phyloP scores from a whole-genome alignment of 257 asterid species.

The Petunia axillaris region DNA sequence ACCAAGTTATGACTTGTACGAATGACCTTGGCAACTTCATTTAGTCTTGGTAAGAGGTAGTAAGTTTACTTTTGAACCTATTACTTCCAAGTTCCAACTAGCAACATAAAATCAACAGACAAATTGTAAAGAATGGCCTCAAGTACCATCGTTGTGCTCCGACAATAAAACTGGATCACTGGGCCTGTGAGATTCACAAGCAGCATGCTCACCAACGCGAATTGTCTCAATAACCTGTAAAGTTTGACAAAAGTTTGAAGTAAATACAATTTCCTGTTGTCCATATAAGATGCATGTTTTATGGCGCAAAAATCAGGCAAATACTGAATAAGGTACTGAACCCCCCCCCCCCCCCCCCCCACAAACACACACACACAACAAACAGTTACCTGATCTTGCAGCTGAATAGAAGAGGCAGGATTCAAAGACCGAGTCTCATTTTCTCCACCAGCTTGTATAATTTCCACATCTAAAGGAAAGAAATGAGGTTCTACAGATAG shows the following conservation, averaged over 20 bases:
- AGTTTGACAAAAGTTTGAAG: conserved; percentile 29
- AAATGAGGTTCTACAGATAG: conserved; percentile 1
- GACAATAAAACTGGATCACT: conserved; percentile 37
- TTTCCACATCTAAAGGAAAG: conserved; percentile 48
- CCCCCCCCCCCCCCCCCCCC: neutral
- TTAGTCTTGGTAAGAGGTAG: conserved; percentile 17
- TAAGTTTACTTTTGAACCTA: neutral
- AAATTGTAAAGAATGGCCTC: conserved; percentile 21
- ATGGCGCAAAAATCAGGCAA: neutral
- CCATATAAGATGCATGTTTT: neutral
- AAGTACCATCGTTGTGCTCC: conserved; percentile 54
- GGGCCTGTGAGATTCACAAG: conserved; percentile 26
- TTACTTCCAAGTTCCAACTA: neutral
- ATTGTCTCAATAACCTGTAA: conserved; percentile 43
- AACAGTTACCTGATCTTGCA: conserved; percentile 51
- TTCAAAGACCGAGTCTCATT: conserved; percentile 38
- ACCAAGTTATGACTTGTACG: conserved; percentile 14
- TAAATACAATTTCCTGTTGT: neutral
- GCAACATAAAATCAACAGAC: conserved; percentile 19
- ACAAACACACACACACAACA: neutral
- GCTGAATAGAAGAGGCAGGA: conserved; percentile 40
- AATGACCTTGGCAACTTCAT: neutral
- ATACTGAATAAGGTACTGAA: conserved; percentile 27
- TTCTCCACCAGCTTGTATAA: conserved; percentile 41
- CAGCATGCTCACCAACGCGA: conserved; percentile 44